Base-by-base conservation (phyloP, 1,284 basidiomycete species). In the Trametes sp. region DNA sequence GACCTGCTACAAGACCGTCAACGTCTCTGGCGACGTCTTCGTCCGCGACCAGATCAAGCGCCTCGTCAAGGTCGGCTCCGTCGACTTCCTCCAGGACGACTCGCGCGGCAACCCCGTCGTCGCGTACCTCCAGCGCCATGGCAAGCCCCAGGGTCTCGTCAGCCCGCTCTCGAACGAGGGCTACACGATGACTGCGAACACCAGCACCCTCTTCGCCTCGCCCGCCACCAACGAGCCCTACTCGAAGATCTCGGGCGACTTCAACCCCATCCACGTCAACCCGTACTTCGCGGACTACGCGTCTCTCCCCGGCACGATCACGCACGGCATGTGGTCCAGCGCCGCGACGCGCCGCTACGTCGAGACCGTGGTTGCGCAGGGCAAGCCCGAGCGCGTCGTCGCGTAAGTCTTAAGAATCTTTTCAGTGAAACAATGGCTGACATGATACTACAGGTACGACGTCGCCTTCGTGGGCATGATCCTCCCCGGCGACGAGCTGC, bases 201-300 rank as follows among this genome's bases (percentile, higher is more conserved):
- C 83, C 14, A 79, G 84, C 11, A 87, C 88, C 14, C 77, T 82
- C 2, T 95, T 94, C 81, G 87, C 80, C 58, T 84, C 94, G 4
- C 94, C 96, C 19, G 81, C 93, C 45, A 94, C 94, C 58, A 98
- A 99, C 76, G 89, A 98, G 79, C 92, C 96, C 4, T 98, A 98
- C 82, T 98, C 96, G 6, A 90, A 92, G 77, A 88, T 96, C 62
- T 98, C 97, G 2, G 96, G 97, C 52, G 98, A 99, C 79, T 98
- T 95, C 84, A 98, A 93, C 71, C 92, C 94, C n/a, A 98, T 99
- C 70, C 98, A 99, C 78, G 84, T 98, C 79, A 98, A 99, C 80
- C 98, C 97, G 0, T 98, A 98, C 84, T 98, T 99, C 82, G 88
- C 97, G 29, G 92, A 95, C 76, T 95, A 94, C 71, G 96, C 97